Conservation (phyloP, 176 grass and related monocot species). For the Triticum urartu region DNA sequence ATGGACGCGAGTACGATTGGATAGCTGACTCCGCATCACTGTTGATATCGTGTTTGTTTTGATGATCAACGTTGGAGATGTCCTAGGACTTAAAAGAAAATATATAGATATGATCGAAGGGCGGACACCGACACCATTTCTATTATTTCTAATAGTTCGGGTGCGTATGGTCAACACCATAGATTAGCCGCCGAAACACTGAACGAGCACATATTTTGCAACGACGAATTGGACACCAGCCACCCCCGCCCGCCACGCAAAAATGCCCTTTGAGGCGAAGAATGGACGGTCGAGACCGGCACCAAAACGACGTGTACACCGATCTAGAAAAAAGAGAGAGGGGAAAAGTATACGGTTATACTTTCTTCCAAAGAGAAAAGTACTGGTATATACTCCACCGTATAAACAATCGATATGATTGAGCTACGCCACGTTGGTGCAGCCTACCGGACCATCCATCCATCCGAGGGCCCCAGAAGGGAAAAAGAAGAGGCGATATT, state of each 20-base stretch:
- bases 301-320: neutral
- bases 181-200: neutral
- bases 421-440: neutral
- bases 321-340: neutral
- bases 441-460: neutral
- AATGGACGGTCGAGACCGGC: constrained; percentile 16
- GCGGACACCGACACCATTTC: no score
- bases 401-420: neutral
- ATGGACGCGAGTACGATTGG: no score
- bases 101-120: no score
- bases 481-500: neutral
- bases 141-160: no score
- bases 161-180: neutral
- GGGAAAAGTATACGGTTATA: neutral
- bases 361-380: neutral
- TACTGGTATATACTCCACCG: neutral
- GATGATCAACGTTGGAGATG: no score
- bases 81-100: no score
- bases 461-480: neutral
- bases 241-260: neutral
- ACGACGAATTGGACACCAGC: neutral
- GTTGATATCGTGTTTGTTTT: no score
- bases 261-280: neutral
- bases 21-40: no score
- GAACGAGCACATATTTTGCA: neutral